Percentiles rank a stretch among this genome's conserved stretches.
Conservation (phyloP, 208 protist genomes). For the Leishmania gerbilli region DNA sequence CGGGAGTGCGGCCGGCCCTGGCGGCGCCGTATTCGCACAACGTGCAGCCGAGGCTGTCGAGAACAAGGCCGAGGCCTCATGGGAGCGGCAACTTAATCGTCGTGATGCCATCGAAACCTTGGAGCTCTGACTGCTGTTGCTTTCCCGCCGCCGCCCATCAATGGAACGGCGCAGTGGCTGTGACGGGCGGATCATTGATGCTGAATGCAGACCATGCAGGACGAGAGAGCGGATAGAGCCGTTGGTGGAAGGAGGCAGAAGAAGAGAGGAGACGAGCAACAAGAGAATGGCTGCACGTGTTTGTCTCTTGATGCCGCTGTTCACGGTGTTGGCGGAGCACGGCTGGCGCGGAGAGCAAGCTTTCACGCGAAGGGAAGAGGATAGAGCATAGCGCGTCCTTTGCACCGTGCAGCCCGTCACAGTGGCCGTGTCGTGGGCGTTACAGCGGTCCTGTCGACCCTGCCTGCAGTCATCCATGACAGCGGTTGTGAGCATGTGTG, state of each 20-base stretch:
- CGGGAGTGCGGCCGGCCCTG: background rate
- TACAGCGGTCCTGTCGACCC: background rate
- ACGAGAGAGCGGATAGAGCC: background rate
- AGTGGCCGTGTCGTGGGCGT: background rate
- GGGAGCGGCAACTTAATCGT: background rate
- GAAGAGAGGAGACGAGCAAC: background rate
- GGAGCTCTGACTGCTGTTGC: background rate
- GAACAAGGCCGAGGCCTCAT: background rate
- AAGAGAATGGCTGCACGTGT: too few species aligned
- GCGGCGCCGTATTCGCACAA: background rate
- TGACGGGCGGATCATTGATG: constrained; percentile 17
- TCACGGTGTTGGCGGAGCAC: background rate
- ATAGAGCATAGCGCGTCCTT: background rate
- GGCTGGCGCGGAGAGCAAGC: background rate
- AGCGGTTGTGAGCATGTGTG: background rate
- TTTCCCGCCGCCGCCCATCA: constrained; percentile 1
- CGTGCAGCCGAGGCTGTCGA: background rate
- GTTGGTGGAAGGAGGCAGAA: background rate
- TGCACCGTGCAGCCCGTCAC: background rate
- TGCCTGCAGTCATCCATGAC: background rate
- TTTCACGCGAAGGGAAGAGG: background rate
- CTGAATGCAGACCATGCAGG: background rate
- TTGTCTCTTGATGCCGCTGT: background rate
- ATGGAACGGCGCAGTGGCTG: constrained; percentile 26
- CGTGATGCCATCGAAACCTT: background rate